These are phyloP conservation scores for Epichloe sylvatica DNA, from an alignment of 2,329 filamentous ascomycete genomes.

Conservation along the genomic window DNA sequence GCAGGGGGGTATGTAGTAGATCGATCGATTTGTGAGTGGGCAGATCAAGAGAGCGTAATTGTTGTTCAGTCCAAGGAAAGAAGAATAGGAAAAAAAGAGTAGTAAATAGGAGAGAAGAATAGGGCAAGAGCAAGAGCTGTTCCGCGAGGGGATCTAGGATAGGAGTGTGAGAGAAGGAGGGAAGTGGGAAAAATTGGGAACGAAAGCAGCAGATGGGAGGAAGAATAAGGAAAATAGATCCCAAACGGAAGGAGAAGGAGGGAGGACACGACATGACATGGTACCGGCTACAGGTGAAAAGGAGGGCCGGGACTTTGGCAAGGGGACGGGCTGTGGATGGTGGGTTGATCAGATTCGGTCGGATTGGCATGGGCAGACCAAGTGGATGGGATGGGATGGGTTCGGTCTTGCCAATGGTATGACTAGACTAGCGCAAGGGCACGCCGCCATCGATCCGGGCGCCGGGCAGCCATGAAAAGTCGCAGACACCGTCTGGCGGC, in stretches of 20 bases:
- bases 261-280: constrained; percentile 3
- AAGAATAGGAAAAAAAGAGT: neutral
- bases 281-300: constrained; percentile 3
- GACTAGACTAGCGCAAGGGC: constrained; percentile 7
- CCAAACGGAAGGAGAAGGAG: constrained; percentile 6
- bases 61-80: neutral
- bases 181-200: constrained; percentile 5
- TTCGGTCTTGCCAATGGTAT: constrained; percentile 4
- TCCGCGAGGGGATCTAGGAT: neutral
- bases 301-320: constrained; percentile 6
- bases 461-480: neutral
- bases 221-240: constrained; percentile 6
- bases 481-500: neutral
- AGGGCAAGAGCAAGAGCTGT: constrained; percentile 2
- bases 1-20: neutral
- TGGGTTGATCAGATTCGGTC: constrained; percentile 6
- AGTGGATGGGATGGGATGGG: constrained; percentile 3
- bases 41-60: neutral
- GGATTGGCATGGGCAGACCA: constrained; percentile 1
- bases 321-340: constrained; percentile 1
- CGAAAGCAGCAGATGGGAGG: constrained; percentile 4
- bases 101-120: neutral
- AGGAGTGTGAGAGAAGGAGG: constrained; percentile 3
- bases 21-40: neutral
- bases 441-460: constrained; percentile 5